Conservation (phyloP, 2,329 filamentous ascomycete genomes). For the Plenodomus tracheiphilus region DNA sequence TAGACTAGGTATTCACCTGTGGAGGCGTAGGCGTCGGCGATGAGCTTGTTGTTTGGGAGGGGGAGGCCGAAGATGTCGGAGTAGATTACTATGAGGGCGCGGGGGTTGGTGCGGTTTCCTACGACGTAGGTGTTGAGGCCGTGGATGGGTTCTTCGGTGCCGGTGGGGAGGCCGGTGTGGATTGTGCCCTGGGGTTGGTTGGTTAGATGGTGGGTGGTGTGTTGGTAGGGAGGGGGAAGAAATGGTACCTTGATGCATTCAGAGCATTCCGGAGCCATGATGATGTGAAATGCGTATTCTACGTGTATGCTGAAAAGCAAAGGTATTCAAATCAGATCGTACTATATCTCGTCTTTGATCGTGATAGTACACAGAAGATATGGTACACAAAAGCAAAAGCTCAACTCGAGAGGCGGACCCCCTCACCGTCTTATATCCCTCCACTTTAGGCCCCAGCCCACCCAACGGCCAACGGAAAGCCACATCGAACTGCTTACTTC, state of each 20-base stretch:
- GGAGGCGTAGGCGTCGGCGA: constrained; percentile 27
- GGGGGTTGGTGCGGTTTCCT: constrained; percentile 19
- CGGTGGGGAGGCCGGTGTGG: constrained; percentile 37
- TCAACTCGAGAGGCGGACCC: too few relatives aligned
- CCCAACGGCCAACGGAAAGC: too few relatives aligned
- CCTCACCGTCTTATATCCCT: too few relatives aligned
- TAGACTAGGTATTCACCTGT: constrained; percentile 27
- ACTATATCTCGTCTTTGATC: too few relatives aligned
- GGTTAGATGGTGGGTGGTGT: constrained; percentile 12
- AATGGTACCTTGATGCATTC: not conserved
- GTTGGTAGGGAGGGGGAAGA: not conserved
- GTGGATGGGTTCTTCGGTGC: constrained; percentile 18
- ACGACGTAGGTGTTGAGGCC: constrained; percentile 26
- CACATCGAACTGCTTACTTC: too few relatives aligned
- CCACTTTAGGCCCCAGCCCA: too few relatives aligned
- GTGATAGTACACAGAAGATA: too few relatives aligned
- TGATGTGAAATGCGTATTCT: too few relatives aligned
- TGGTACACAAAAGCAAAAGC: too few relatives aligned
- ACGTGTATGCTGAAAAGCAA: too few relatives aligned
- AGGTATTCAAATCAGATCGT: too few relatives aligned
- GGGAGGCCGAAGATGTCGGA: constrained; percentile 28
- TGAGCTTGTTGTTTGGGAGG: constrained; percentile 32
- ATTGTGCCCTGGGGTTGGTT: too few relatives aligned
- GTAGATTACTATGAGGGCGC: constrained; percentile 26
- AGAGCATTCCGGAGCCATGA: not conserved